These are phyloP conservation scores for Cenchrus fungigraminus DNA, from an alignment of 176 grass and related monocot genomes.

Conservation along the genomic window DNA sequence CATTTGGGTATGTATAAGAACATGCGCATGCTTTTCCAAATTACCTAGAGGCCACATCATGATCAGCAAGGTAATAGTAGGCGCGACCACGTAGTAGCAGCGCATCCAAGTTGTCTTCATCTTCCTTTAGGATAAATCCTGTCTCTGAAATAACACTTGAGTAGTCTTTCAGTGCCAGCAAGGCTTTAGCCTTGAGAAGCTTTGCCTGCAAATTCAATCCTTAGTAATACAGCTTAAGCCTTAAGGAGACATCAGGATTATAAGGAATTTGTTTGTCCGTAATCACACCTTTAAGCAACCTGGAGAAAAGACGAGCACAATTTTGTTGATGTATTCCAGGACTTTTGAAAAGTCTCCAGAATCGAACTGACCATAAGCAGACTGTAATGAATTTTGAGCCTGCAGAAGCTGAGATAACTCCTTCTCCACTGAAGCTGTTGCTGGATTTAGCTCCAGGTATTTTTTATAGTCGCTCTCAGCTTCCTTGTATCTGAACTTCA, in stretches of 20 bases:
- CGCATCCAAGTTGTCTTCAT: constrained; percentile 94
- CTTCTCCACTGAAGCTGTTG: constrained; percentile 69
- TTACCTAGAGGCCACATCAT: constrained; percentile 94
- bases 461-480: constrained; percentile 75
- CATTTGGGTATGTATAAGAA: background rate
- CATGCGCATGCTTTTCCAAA: background rate
- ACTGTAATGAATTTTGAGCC: constrained; percentile 71
- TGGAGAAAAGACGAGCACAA: constrained; percentile 93
- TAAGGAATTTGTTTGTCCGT: background rate
- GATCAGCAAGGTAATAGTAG: constrained; percentile 98
- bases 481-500: constrained; percentile 64
- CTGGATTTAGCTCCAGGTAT: constrained; percentile 71
- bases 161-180: constrained; percentile 83
- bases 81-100: constrained; percentile 82
- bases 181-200: constrained; percentile 83
- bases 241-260: background rate
- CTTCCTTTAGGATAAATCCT: constrained; percentile 95
- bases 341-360: constrained; percentile 81
- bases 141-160: constrained; percentile 88
- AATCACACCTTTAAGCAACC: constrained; percentile 80
- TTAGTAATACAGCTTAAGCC: background rate
- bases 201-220: constrained; percentile 72
- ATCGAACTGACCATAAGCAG: constrained; percentile 76
- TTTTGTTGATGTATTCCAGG: constrained; percentile 89
- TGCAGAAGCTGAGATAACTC: constrained; percentile 86